Evolutionary conservation across 1,284 basidiomycete species (phyloP).

Genomic region (Microbotryum intermedium): DNA sequence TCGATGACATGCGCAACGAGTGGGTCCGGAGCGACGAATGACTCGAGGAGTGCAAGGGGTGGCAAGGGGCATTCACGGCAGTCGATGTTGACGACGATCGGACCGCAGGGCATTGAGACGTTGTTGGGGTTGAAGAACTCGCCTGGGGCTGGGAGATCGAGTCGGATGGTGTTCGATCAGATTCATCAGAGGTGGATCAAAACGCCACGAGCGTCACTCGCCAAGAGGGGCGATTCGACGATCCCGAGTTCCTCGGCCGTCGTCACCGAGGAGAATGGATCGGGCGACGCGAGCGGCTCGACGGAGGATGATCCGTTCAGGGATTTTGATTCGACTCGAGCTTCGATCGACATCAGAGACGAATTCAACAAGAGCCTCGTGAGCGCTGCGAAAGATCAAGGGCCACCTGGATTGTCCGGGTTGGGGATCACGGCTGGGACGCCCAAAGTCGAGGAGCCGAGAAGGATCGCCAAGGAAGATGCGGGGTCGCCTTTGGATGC

Average conservation of each 20-base stretch:
- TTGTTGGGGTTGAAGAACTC: constrained; percentile 2
- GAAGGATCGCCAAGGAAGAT: too few relatives aligned
- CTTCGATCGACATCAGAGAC: neutral
- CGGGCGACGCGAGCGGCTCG: neutral
- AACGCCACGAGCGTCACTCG: neutral
- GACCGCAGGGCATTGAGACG: constrained; percentile 57
- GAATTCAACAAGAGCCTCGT: neutral
- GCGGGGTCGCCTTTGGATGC: constrained; percentile 1
- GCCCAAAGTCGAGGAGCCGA: neutral
- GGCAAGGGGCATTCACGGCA: constrained; percentile 13
- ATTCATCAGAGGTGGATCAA: constrained; percentile 75
- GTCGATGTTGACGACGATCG: constrained; percentile 48
- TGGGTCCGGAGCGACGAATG: neutral
- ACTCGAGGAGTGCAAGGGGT: neutral
- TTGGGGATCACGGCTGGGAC: constrained; percentile 25
- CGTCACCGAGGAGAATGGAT: neutral
- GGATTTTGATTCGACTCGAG: constrained; percentile 1
- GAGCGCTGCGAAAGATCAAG: neutral
- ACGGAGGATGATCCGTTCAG: constrained; percentile 24
- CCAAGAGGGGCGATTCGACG: neutral
- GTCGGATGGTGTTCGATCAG: constrained; percentile 77
- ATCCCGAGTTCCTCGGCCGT: neutral
- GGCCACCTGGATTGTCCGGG: neutral
- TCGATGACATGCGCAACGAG: too few relatives aligned
- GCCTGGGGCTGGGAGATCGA: constrained; percentile 57